phyloP scores from a whole-genome alignment of 208 protist genomes.

The Leishmania braziliensis region DNA sequence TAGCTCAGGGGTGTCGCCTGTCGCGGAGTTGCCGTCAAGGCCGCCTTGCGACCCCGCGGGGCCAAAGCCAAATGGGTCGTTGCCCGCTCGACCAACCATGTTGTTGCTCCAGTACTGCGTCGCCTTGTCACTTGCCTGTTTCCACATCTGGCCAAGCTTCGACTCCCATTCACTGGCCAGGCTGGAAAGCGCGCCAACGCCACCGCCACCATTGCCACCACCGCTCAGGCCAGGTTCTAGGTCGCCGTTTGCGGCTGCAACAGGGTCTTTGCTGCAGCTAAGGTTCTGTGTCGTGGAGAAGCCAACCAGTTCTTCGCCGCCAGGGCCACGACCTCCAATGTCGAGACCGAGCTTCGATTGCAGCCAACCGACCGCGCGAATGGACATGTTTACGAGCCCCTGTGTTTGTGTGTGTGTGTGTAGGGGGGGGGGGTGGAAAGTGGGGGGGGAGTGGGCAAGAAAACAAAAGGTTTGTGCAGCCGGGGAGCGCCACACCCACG shows the following conservation, averaged over 20 bases:
- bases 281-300: slow-evolving; percentile 28
- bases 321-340: slow-evolving; percentile 46
- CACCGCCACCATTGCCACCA: not conserved
- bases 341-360: slow-evolving; percentile 80
- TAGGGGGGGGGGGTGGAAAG: not conserved
- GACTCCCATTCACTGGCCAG: slow-evolving; percentile 30
- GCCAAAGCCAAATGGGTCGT: slow-evolving; percentile 32
- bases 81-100: slow-evolving; percentile 10
- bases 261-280: slow-evolving; percentile 22
- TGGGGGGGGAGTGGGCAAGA: not conserved
- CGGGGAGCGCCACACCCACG: slow-evolving; percentile 1
- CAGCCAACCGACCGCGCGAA: slow-evolving; percentile 75
- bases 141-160: slow-evolving; percentile 27
- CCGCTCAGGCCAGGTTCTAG: not conserved
- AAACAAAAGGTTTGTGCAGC: slow-evolving; percentile 1
- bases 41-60: not conserved
- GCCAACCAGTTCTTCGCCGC: slow-evolving; percentile 21
- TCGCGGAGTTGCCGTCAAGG: slow-evolving; percentile 9
- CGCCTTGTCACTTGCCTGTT: slow-evolving; percentile 34
- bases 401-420: not conserved
- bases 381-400: slow-evolving; percentile 47
- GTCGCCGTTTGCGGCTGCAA: not conserved
- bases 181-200: slow-evolving; percentile 3
- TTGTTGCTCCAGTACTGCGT: slow-evolving; percentile 34
- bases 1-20: slow-evolving; percentile 52